Percentiles rank a stretch among this genome's conserved stretches.
Conservation (phyloP, 805 yeast species). For the Spathaspora boniae region DNA sequence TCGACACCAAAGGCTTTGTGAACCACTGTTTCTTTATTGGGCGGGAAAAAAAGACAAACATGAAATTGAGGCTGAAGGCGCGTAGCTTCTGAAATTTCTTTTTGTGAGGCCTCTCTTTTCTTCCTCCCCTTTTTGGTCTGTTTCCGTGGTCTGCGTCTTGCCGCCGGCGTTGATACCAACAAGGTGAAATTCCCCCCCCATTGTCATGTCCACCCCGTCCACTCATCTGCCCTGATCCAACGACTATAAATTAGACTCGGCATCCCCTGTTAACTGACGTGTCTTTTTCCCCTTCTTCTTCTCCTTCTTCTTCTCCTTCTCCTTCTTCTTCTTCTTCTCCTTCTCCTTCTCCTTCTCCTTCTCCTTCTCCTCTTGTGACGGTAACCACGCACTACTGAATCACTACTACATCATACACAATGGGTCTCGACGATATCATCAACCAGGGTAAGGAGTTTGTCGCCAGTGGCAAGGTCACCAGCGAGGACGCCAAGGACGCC, state of each 20-base stretch:
- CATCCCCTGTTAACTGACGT: neutral
- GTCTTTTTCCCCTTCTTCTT: neutral
- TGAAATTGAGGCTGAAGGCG: too few relatives aligned
- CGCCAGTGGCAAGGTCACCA: slow-evolving; percentile 10
- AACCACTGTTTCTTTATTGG: too few relatives aligned
- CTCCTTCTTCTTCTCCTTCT: slow-evolving; percentile 1
- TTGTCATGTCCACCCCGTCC: too few relatives aligned
- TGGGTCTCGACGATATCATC: slow-evolving; percentile 30
- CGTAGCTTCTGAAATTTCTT: too few relatives aligned
- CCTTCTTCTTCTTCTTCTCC: neutral
- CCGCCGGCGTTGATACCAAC: too few relatives aligned
- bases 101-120: too few relatives aligned
- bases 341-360: neutral
- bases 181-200: too few relatives aligned
- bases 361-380: neutral
- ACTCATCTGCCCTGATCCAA: neutral
- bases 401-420: slow-evolving; percentile 8
- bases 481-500: slow-evolving; percentile 34
- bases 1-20: too few relatives aligned
- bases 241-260: slow-evolving; percentile 2
- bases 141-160: too few relatives aligned
- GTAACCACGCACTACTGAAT: neutral
- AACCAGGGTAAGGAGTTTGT: slow-evolving; percentile 29
- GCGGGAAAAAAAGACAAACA: too few relatives aligned
- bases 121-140: too few relatives aligned